Evolutionary conservation across 805 yeast species (phyloP).

Genomic region (Myxozyma udenii): DNA sequence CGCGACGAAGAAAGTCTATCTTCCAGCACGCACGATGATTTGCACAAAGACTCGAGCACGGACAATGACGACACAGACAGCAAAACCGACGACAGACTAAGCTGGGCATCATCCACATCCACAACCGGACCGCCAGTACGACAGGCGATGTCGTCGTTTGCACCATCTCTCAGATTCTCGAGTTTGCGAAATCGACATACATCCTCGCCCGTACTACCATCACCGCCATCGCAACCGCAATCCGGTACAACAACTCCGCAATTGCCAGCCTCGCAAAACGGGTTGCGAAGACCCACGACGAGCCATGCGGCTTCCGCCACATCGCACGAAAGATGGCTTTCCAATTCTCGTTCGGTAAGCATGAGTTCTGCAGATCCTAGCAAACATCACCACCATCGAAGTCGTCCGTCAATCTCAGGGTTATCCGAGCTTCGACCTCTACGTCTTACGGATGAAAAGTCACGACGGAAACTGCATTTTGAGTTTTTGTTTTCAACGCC

Average conservation of each 20-base stretch:
- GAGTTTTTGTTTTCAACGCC: constrained; percentile 23
- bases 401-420: not conserved
- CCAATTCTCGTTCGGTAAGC: not conserved
- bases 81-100: not conserved
- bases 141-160: not conserved
- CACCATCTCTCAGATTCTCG: not conserved
- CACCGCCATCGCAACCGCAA: not conserved
- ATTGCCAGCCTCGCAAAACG: too few relatives aligned
- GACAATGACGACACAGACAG: not conserved
- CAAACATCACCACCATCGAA: not conserved
- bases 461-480: constrained; percentile 21
- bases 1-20: not conserved
- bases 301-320: not conserved
- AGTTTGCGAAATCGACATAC: not conserved
- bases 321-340: not conserved
- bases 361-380: not conserved
- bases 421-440: constrained; percentile 9
- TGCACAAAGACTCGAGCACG: not conserved
- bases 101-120: not conserved
- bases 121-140: not conserved
- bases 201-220: not conserved
- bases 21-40: not conserved
- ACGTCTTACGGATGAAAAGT: constrained; percentile 9
- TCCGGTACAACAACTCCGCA: not conserved
- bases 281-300: too few relatives aligned